phyloP scores from a whole-genome alignment of 2,329 filamentous ascomycete species.

The Phyllosticta citriasiana region DNA sequence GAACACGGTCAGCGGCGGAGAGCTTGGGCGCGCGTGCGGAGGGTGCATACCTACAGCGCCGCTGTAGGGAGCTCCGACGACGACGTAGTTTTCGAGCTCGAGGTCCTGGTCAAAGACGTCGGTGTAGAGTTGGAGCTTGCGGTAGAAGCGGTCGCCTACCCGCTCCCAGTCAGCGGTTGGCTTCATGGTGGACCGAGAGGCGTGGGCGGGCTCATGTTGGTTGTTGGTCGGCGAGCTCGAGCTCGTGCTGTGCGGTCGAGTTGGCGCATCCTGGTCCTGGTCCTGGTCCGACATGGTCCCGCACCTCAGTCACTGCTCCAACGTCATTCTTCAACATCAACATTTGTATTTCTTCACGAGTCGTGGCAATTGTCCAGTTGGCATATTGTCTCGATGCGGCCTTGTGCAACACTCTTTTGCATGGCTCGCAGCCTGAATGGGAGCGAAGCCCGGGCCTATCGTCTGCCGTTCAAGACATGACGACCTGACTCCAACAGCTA shows the following conservation, averaged over 20 bases:
- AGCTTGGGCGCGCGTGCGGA: conserved; percentile 10
- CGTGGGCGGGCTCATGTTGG: not conserved
- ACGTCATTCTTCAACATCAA: not conserved
- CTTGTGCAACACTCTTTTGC: too few species aligned
- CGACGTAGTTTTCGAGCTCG: conserved; percentile 88
- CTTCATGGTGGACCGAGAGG: conserved; percentile 27
- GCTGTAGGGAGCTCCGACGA: conserved; percentile 84
- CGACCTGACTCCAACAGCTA: too few species aligned
- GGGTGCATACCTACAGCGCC: conserved; percentile 69
- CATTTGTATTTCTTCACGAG: too few species aligned
- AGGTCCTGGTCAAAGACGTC: conserved; percentile 86
- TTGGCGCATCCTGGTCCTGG: not conserved
- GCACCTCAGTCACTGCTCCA: not conserved
- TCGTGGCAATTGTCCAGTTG: too few species aligned
- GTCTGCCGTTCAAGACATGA: too few species aligned
- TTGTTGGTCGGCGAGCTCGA: not conserved
- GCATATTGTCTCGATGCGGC: too few species aligned
- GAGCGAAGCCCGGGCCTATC: too few species aligned
- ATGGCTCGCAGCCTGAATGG: too few species aligned
- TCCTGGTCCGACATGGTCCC: not conserved
- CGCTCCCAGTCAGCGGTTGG: conserved; percentile 89
- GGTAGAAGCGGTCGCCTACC: conserved; percentile 88
- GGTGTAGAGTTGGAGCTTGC: conserved; percentile 88
- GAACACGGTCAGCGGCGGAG: not conserved
- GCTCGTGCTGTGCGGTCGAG: not conserved